Percentiles rank a stretch among this genome's conserved stretches.
These are phyloP conservation scores for Hypholoma fasciculare DNA, from an alignment of 768 basidiomycete genomes.

Conservation along the genomic window DNA sequence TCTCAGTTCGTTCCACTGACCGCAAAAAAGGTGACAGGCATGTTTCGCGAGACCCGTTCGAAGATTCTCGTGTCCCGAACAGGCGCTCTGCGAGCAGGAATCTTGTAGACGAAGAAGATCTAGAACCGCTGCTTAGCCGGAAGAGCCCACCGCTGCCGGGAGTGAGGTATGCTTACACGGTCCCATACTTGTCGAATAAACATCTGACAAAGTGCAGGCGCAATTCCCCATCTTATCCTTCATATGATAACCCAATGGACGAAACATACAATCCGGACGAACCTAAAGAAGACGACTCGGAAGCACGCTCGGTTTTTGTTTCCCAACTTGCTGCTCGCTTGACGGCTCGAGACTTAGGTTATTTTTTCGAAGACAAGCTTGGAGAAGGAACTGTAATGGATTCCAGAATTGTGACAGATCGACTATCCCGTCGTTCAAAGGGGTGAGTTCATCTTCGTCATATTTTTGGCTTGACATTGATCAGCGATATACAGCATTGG, in stretches of 20 bases:
- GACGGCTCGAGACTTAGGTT: slow-evolving; percentile 95
- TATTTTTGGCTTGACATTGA: not conserved
- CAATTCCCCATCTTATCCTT: slow-evolving; percentile 62
- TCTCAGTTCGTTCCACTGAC: slow-evolving; percentile 57
- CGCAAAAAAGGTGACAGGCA: slow-evolving; percentile 52
- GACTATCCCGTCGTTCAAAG: slow-evolving; percentile 94
- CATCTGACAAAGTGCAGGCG: slow-evolving; percentile 43
- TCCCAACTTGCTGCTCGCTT: slow-evolving; percentile 97
- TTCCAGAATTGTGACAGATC: slow-evolving; percentile 93
- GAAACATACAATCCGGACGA: slow-evolving; percentile 85
- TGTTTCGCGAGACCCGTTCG: slow-evolving; percentile 63
- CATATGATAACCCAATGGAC: slow-evolving; percentile 54
- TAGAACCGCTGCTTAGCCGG: slow-evolving; percentile 27
- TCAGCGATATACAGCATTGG: slow-evolving; percentile 67
- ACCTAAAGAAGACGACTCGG: slow-evolving; percentile 92
- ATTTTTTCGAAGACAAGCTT: slow-evolving; percentile 97
- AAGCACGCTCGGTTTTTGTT: slow-evolving; percentile 98
- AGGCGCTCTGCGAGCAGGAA: slow-evolving; percentile 39
- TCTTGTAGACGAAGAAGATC: slow-evolving; percentile 41
- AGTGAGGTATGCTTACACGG: slow-evolving; percentile 38
- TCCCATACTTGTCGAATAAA: not conserved
- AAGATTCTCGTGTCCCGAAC: slow-evolving; percentile 49
- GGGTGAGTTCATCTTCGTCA: slow-evolving; percentile 58
- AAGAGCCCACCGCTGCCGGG: slow-evolving; percentile 44
- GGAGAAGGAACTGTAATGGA: slow-evolving; percentile 95